These are phyloP conservation scores for Acacia concinna DNA, from an alignment of 331 rosid genomes.

Conservation along the genomic window DNA sequence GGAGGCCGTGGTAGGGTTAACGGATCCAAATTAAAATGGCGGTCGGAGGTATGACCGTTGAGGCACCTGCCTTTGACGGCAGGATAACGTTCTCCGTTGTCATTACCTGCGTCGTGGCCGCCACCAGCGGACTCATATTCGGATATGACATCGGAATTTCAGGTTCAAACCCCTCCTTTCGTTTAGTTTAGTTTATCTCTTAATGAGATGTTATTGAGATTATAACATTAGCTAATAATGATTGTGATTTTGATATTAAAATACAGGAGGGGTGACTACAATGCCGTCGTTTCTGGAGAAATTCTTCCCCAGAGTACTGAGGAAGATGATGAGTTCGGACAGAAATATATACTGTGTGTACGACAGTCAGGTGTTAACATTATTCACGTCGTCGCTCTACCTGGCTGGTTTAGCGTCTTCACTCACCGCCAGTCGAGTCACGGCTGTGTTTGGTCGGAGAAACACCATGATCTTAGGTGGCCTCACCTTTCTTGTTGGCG, in stretches of 20 bases:
- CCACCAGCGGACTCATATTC: constrained; percentile 62
- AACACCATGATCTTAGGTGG: constrained; percentile 60
- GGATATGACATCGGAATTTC: constrained; percentile 79
- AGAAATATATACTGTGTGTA: constrained; percentile 53
- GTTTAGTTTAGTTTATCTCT: neutral
- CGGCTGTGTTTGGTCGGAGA: constrained; percentile 40
- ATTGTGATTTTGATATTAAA: neutral
- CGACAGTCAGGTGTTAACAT: constrained; percentile 62
- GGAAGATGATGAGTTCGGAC: constrained; percentile 35
- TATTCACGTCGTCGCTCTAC: constrained; percentile 66
- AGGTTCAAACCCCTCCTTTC: constrained; percentile 34
- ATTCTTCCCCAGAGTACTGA: constrained; percentile 56
- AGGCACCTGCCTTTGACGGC: constrained; percentile 36
- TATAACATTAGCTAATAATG: neutral
- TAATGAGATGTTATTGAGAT: neutral
- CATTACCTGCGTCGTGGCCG: constrained; percentile 64
- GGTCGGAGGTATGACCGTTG: constrained; percentile 42
- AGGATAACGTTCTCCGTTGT: constrained; percentile 54
- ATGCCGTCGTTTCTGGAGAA: constrained; percentile 63
- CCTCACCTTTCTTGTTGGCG: constrained; percentile 46
- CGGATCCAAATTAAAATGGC: constrained; percentile 50
- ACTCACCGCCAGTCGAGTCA: constrained; percentile 48
- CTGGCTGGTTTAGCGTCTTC: constrained; percentile 53
- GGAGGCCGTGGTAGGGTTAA: neutral
- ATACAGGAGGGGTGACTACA: constrained; percentile 68